Percentiles rank a stretch among this genome's conserved stretches.
phyloP scores from a whole-genome alignment of 1,284 basidiomycete species.

The Ceratobasidium sp. region DNA sequence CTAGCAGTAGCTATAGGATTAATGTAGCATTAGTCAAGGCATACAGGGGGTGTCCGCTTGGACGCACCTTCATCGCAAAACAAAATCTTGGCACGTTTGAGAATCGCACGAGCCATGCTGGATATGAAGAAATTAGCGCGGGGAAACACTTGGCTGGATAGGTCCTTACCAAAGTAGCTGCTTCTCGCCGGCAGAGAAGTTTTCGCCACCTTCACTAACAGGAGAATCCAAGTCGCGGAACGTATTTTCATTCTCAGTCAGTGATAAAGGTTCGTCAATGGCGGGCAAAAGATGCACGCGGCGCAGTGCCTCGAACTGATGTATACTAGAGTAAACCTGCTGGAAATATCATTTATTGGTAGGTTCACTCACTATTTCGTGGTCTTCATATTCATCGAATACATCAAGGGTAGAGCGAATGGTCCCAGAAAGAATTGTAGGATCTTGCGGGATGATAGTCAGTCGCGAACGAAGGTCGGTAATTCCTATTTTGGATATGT shows the following conservation, averaged over 20 bases:
- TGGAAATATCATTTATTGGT: neutral
- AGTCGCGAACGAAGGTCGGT: constrained; percentile 83
- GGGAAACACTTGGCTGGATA: neutral
- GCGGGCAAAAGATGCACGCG: constrained; percentile 85
- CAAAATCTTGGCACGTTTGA: constrained; percentile 79
- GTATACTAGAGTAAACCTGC: neutral
- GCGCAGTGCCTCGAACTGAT: constrained; percentile 85
- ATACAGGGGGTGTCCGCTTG: constrained; percentile 26
- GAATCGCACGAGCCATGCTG: constrained; percentile 83
- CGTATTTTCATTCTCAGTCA: constrained; percentile 80
- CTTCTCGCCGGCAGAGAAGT: constrained; percentile 91
- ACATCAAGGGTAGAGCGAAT: constrained; percentile 91
- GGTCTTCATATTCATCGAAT: constrained; percentile 88
- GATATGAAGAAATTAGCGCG: neutral
- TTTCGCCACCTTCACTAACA: constrained; percentile 92
- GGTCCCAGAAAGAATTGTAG: constrained; percentile 88
- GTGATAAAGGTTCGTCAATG: constrained; percentile 62
- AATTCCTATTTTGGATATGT: constrained; percentile 88
- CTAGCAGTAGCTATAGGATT: constrained; percentile 70
- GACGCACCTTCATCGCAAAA: constrained; percentile 78
- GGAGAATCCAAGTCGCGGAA: constrained; percentile 88
- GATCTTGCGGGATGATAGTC: constrained; percentile 97
- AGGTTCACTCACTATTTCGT: constrained; percentile 74
- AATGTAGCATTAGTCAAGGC: constrained; percentile 27
- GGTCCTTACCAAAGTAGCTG: constrained; percentile 71